Evolutionary conservation across 2,329 filamentous ascomycete species (phyloP), one percentile per base, ranked within the genome.

Genomic region (Thielaviopsis ethacetica): DNA sequence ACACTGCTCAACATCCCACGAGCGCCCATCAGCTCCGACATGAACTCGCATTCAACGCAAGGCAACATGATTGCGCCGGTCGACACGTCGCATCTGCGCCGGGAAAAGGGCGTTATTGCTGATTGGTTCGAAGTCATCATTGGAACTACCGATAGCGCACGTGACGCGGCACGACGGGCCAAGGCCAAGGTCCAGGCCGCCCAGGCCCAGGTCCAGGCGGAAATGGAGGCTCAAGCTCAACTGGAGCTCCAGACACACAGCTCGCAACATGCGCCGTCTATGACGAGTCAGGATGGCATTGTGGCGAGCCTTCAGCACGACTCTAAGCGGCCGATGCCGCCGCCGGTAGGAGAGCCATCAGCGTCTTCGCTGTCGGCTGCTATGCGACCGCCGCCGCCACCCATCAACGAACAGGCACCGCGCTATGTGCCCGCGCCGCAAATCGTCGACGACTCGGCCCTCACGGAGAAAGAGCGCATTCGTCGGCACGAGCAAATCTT

Each of bases 101-200:
- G 91, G 49, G 89, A 95, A 67, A 96, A 95, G 67, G 89, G 88
- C 9, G 89, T 97, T n/a, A 84, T 96, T 22, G 85, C 84, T 0
- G 87, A 90, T 58, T 78, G 85, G 0, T 91, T 96, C 65, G 90
- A 96, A 68, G 80, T 95, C 15, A 76, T 95, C 1, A 83, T 97
- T 21, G 93, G 93, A 1, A 95, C 90, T 0, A 79, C 80, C 41
- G 91, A 98, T 69, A 91, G 83, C 64, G 79, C 79, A 6, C 65
- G 66, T 6, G 49, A 59, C 38, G 56, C 56, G 7, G 54, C 57
- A 22, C 44, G 60, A 53, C 19, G 34, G 1, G 68, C 66, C 22
- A 68, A 67, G 54, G 61, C 64, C 34, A 49, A 61, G 22, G 41
- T 34, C 13, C 30, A 56, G 10, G 53, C 55, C 5, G 53, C 55